Base-by-base conservation (phyloP, 2,329 filamentous ascomycete species). In the Zymoseptoria ardabiliae region DNA sequence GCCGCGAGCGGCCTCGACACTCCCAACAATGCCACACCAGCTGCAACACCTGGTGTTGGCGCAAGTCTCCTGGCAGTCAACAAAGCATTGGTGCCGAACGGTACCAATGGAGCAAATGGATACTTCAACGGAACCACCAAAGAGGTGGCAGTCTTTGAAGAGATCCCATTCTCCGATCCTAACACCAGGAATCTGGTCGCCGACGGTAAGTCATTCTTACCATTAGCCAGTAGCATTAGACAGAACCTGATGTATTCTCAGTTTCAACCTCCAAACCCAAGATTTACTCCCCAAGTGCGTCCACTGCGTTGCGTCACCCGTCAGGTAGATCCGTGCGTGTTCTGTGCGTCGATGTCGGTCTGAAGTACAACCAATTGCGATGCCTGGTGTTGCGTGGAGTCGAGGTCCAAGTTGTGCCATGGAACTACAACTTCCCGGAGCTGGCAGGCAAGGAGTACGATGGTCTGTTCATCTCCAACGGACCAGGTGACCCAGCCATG, bases 341-440 rank as follows among this genome's bases (percentile, higher is more conserved):
- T 62, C 81, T 97, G 55, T 96, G 91, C 73, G 84, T 99, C 68
- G 94, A 99, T 78, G 93, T 99, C 68, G 94, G 94, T 74, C 87
- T 97, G 81, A 99, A 99, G 78, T 97, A 90, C 79, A 99, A 97
- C 79, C 94, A 99, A 79, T 82, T 99, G 69, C 85, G 94, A 67
- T 99, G 94, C 78, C 86, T 99, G 70, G 81, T 99, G 61, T 87
- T 86, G 70, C 86, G 94, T 68, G 94, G 94, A 58, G 89, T 97
- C 58, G 94, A 99, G 74, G 92, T 97, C 54, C 79, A 96, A 65
- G 91, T 97, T 58, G 92, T 94, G 64, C 94, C 94, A 9, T 99
- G 93, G 92, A 87, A 99, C 77, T 91, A 97, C 72, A 88, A 97
- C 74, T 91, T 97, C 74, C 85, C 87, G 57, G 78, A 81, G 58